A percentile compares a stretch with the other conserved stretches of the same genome.
phyloP scores from a whole-genome alignment of 1,139 yeast species.

The Nadsonia commutata region DNA sequence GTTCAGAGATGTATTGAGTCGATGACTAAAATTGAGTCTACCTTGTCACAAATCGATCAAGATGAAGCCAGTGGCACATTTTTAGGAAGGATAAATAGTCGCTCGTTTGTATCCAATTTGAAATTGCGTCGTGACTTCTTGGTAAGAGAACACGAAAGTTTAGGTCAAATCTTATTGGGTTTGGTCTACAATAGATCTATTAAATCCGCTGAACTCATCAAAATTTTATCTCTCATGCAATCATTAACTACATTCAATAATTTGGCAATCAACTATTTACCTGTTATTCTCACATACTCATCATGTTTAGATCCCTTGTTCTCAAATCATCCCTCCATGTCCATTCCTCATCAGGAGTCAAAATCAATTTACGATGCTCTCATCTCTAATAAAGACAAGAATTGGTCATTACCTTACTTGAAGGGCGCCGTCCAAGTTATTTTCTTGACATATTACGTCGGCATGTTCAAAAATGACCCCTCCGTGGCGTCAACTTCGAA shows the following conservation, averaged over 20 bases:
- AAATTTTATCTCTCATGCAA: conserved; percentile 29
- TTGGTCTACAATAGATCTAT: conserved; percentile 11
- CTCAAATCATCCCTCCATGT: conserved; percentile 5
- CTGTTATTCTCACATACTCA: conserved; percentile 29
- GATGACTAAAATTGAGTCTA: conserved; percentile 42
- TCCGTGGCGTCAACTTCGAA: conserved; percentile 9
- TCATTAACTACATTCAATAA: conserved; percentile 44
- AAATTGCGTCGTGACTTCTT: conserved; percentile 48
- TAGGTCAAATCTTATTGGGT: conserved; percentile 43
- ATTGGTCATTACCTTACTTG: conserved; percentile 24
- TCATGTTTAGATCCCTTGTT: conserved; percentile 11
- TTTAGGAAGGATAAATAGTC: conserved; percentile 32
- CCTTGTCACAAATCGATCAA: conserved; percentile 42
- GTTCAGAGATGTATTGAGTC: conserved; percentile 31
- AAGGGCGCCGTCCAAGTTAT: conserved; percentile 45
- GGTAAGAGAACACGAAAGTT: conserved; percentile 50
- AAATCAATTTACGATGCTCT: conserved; percentile 5
- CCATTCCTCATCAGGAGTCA: conserved; percentile 9
- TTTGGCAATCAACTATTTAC: conserved; percentile 48
- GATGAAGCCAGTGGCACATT: conserved; percentile 52
- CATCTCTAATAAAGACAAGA: conserved; percentile 5
- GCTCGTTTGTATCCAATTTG: conserved; percentile 39
- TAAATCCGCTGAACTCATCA: conserved; percentile 28
- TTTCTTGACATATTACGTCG: conserved; percentile 49
- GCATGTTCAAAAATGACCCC: conserved; percentile 48